phyloP scores from a whole-genome alignment of 1,139 yeast species.

The Zygosaccharomyces pseudobailii region DNA sequence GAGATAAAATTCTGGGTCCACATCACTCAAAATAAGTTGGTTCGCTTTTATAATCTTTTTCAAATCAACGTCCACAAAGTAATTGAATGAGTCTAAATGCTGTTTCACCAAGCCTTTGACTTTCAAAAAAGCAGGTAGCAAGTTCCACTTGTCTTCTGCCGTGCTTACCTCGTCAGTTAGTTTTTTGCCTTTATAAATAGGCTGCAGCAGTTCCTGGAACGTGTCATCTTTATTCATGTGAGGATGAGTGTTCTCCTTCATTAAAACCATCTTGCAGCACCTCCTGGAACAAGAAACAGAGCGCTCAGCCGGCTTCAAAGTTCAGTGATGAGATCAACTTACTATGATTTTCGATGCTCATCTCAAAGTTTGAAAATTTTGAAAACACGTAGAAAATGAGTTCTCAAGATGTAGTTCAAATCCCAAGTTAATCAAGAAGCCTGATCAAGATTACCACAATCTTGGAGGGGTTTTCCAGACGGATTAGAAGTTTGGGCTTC shows the following conservation, averaged over 20 bases:
- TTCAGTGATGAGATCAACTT: not conserved
- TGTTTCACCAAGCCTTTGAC: conserved; percentile 96
- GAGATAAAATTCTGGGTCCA: conserved; percentile 92
- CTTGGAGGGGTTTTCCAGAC: not conserved
- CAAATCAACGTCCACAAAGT: conserved; percentile 88
- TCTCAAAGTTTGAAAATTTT: conserved; percentile 1
- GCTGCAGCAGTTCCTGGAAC: conserved; percentile 72
- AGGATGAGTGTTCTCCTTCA: conserved; percentile 7
- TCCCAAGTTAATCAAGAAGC: not conserved
- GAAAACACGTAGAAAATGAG: conserved; percentile 2
- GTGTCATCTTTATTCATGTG: conserved; percentile 41
- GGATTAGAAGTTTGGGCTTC: not conserved
- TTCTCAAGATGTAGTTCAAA: not conserved
- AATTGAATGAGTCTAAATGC: conserved; percentile 94
- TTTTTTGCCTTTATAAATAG: conserved; percentile 78
- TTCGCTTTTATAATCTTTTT: conserved; percentile 90
- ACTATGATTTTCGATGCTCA: conserved; percentile 1
- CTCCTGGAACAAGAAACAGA: not conserved
- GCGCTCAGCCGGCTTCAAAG: not conserved
- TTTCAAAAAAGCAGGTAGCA: conserved; percentile 89
- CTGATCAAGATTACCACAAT: not conserved
- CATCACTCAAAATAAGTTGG: conserved; percentile 84
- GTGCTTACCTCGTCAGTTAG: conserved; percentile 85
- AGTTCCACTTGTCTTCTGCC: conserved; percentile 93
- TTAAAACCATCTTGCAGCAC: conserved; percentile 6